A percentile compares a stretch with the other conserved stretches of the same genome.
phyloP scores from a whole-genome alignment of 164 flowering plant genomes.

The Magnolia officinalis region DNA sequence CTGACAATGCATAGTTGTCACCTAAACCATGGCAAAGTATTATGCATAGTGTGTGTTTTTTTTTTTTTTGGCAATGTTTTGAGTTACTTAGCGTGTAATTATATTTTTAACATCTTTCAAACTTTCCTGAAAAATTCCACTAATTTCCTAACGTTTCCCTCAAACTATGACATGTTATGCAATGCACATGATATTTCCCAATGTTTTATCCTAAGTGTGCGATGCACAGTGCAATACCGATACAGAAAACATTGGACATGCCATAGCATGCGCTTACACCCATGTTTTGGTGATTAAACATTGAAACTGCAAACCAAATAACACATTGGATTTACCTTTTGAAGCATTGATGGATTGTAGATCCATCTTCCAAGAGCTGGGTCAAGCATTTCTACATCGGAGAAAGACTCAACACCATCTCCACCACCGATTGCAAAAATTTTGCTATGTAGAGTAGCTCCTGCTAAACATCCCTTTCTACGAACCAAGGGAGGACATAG shows the following conservation, averaged over 20 bases:
- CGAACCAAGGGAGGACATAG: constrained; percentile 43
- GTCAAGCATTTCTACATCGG: constrained; percentile 88
- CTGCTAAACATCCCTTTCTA: constrained; percentile 69
- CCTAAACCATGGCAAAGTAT: too few relatives aligned
- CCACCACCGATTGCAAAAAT: constrained; percentile 92
- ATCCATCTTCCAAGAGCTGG: constrained; percentile 70
- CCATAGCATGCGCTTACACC: background rate
- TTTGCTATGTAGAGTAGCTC: constrained; percentile 48
- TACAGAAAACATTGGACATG: background rate
- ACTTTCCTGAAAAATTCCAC: background rate
- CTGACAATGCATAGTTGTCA: too few relatives aligned
- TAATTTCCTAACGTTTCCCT: background rate
- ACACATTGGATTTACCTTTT: constrained; percentile 47
- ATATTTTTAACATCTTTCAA: too few relatives aligned
- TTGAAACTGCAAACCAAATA: background rate
- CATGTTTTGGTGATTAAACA: background rate
- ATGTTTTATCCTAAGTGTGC: background rate
- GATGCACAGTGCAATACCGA: background rate
- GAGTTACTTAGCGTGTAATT: too few relatives aligned
- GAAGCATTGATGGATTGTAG: constrained; percentile 57
- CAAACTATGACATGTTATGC: background rate
- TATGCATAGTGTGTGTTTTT: too few relatives aligned
- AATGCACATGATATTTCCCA: background rate
- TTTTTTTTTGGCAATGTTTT: too few relatives aligned
- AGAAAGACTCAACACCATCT: constrained; percentile 55